These are phyloP conservation scores for Euphorbia tirucalli DNA, from an alignment of 345 rosid species.

Conservation along the genomic window DNA sequence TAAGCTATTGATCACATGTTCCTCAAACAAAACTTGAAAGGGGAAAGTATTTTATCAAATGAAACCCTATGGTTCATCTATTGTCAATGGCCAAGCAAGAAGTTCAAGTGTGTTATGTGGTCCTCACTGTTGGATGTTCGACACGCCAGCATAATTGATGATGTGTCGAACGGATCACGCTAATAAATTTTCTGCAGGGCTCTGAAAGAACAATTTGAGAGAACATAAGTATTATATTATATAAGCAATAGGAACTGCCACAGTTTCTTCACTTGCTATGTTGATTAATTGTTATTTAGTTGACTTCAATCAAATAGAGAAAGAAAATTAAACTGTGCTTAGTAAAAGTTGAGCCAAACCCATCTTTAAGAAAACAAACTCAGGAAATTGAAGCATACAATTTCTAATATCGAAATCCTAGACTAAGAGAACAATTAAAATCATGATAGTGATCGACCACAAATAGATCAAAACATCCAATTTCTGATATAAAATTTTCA, in stretches of 20 bases:
- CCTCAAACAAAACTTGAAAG: background rate
- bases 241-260: background rate
- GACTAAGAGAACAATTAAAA: no score
- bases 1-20: background rate
- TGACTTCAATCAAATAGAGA: background rate
- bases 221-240: background rate
- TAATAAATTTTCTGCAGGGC: no score
- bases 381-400: background rate
- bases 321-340: background rate
- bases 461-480: background rate
- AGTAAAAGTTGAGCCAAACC: background rate
- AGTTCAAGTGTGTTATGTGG: background rate
- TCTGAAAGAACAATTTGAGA: background rate
- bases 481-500: background rate
- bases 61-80: background rate
- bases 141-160: no score
- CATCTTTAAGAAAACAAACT: background rate
- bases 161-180: no score
- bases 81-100: background rate
- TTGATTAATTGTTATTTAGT: no score
- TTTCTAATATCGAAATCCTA: no score
- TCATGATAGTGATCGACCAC: background rate
- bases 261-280: no score
- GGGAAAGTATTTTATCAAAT: background rate
- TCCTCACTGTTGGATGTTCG: no score